Percentiles rank a stretch among this genome's conserved stretches.
Conservation (phyloP, 2,329 filamentous ascomycete genomes). For the Exophiala calicioides region DNA sequence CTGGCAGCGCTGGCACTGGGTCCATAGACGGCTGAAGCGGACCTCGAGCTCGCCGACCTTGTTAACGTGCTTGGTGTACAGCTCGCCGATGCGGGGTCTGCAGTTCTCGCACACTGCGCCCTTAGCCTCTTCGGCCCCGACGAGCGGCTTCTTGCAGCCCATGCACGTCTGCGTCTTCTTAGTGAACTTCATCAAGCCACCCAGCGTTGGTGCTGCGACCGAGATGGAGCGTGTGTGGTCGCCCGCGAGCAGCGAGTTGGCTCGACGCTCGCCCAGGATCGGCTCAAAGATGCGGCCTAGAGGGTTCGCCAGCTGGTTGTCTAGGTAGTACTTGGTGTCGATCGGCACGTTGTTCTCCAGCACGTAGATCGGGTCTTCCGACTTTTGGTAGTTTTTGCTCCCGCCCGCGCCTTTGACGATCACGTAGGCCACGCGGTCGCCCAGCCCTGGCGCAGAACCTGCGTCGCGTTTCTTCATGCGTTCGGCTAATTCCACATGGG, state of each 20-base stretch:
- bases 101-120: constrained; percentile 91
- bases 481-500: constrained; percentile 90
- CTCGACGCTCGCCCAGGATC: constrained; percentile 91
- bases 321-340: constrained; percentile 97
- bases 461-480: constrained; percentile 97
- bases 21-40: constrained; percentile 90
- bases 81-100: constrained; percentile 78
- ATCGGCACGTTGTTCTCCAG: constrained; percentile 97
- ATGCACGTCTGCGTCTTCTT: constrained; percentile 98
- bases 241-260: constrained; percentile 79
- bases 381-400: constrained; percentile 94
- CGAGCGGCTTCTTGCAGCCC: constrained; percentile 96
- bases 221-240: constrained; percentile 95
- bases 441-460: constrained; percentile 86
- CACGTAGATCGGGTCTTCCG: constrained; percentile 95
- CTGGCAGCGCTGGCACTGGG: constrained; percentile 96
- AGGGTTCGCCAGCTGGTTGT: constrained; percentile 96
- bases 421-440: constrained; percentile 96
- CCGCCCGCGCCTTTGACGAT: constrained; percentile 90
- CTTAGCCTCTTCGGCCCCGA: constrained; percentile 72
- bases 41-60: constrained; percentile 92
- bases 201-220: constrained; percentile 85
- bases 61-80: constrained; percentile 87
- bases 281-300: constrained; percentile 95
- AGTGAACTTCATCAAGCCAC: constrained; percentile 96